Evolutionary conservation across 192 early-diverging fungal species (phyloP).

Genomic region (Gamsiella multidivaricata): DNA sequence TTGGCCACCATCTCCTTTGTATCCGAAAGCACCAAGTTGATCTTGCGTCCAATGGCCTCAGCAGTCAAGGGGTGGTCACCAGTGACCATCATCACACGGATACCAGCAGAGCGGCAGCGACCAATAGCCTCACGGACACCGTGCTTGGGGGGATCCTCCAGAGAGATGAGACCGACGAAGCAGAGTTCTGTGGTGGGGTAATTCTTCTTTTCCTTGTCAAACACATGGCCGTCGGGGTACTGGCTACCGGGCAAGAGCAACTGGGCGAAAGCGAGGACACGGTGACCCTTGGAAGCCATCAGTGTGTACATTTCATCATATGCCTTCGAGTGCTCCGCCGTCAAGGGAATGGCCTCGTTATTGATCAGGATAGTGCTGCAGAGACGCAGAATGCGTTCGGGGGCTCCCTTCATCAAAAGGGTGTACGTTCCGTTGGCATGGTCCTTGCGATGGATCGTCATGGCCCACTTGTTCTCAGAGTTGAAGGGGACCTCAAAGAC

Average conservation of each 20-base stretch:
- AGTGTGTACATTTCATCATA: conserved; percentile 86
- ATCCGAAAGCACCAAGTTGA: conserved; percentile 92
- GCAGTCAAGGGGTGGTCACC: conserved; percentile 97
- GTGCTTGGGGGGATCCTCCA: conserved; percentile 98
- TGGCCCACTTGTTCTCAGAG: conserved; percentile 94
- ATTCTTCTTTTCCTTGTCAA: conserved; percentile 81
- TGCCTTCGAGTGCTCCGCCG: conserved; percentile 68
- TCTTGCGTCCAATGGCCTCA: conserved; percentile 96
- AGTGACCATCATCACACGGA: conserved; percentile 99
- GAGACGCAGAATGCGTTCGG: conserved; percentile 88
- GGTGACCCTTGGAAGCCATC: conserved; percentile 94
- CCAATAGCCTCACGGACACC: conserved; percentile 99
- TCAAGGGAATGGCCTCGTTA: conserved; percentile 69
- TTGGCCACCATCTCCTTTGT: conserved; percentile 84
- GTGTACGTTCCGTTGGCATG: conserved; percentile 77
- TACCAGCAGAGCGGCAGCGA: conserved; percentile 89
- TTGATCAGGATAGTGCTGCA: conserved; percentile 81
- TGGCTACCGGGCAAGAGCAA: conserved; percentile 71
- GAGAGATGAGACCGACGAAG: conserved; percentile 89
- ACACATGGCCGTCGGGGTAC: conserved; percentile 80
- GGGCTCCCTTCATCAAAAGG: conserved; percentile 94
- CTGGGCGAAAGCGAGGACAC: conserved; percentile 94
- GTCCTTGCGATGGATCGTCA: conserved; percentile 86
- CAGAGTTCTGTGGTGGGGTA: conserved; percentile 73
- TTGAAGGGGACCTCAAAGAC: conserved; percentile 98